Percentiles rank a stretch among this genome's conserved stretches.
phyloP scores from a whole-genome alignment of 2,329 filamentous ascomycete species.

The Acrodontium crateriforme region DNA sequence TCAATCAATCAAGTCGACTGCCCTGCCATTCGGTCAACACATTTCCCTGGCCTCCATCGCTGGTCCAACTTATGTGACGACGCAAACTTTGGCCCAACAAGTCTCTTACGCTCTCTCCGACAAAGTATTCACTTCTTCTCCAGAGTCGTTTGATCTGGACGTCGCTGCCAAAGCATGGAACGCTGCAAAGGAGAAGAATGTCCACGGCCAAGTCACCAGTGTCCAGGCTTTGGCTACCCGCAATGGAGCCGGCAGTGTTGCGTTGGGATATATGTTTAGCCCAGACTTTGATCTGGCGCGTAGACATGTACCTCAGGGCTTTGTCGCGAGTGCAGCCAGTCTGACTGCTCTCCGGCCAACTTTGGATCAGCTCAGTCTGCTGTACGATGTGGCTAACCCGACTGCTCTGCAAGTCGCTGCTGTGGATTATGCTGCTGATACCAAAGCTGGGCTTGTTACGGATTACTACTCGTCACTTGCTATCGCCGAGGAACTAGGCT shows the following conservation, averaged over 20 bases:
- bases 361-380: constrained; percentile 78
- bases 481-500: constrained; percentile 75
- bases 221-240: constrained; percentile 76
- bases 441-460: constrained; percentile 58
- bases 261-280: constrained; percentile 94
- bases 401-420: constrained; percentile 88
- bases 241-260: constrained; percentile 76
- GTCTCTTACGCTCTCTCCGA: constrained; percentile 90
- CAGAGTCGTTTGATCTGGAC: constrained; percentile 85
- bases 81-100: constrained; percentile 88
- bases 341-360: constrained; percentile 67
- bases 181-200: constrained; percentile 55
- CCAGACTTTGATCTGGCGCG: constrained; percentile 89
- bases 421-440: constrained; percentile 59
- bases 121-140: constrained; percentile 95
- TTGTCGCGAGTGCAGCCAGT: constrained; percentile 74
- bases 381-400: constrained; percentile 85
- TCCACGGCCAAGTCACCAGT: constrained; percentile 64
- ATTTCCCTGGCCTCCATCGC: constrained; percentile 47
- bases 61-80: constrained; percentile 83
- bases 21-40: constrained; percentile 39
- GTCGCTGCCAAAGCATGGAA: constrained; percentile 69
- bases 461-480: constrained; percentile 75
- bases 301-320: constrained; percentile 78
- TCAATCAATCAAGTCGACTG: constrained; percentile 27